Base-by-base conservation (phyloP, 805 yeast genomes). In the Deakozyma indianensis region DNA sequence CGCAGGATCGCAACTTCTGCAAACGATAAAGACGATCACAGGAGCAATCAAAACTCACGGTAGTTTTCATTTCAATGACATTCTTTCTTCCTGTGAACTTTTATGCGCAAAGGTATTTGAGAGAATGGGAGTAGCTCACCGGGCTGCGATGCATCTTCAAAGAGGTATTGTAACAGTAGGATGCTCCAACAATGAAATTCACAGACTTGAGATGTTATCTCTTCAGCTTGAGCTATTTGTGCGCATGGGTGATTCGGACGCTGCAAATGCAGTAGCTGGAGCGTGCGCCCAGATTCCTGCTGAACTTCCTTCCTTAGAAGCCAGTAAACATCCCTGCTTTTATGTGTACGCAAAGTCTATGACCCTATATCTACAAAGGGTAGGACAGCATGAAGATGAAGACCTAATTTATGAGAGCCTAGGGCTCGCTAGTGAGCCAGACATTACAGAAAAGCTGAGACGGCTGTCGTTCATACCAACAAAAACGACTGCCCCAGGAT, bases 121-220 rank as follows among this genome's bases (percentile, higher is more conserved):
- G 32, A 21, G 21, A 21, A 35, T 47, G 28, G 54, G 56, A 21
- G 32, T 47, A 3, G 48, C 35, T 5, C 35, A 41, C 22, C 45
- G 43, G 35, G 47, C 54, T 4, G 18, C 4, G n/a, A 47, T 47
- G 24, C 45, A 51, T 38, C 24, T 43, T 20, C 44, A 48, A 14
- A 52, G 49, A 35, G 53, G 53, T 2, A 23, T 44, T 3, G 45
- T 48, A 27, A 24, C 50, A 1, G 50, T 51, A 11, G 35, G 28
- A 9, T 22, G 43, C n/a, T 35, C 47, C 3, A 40, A 24, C 20
- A 43, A 48, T 41, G 24, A 22, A 14, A 4, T 41, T 22, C 42
- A 50, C 15, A 22, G 40, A 18, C 29, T 45, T 14, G 23, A 41
- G 16, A 21, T 47, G 3, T 16, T 46, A 23, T 22, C 52, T 2